phyloP scores from a whole-genome alignment of 495 filamentous ascomycete species.

The Xylaria venustula region DNA sequence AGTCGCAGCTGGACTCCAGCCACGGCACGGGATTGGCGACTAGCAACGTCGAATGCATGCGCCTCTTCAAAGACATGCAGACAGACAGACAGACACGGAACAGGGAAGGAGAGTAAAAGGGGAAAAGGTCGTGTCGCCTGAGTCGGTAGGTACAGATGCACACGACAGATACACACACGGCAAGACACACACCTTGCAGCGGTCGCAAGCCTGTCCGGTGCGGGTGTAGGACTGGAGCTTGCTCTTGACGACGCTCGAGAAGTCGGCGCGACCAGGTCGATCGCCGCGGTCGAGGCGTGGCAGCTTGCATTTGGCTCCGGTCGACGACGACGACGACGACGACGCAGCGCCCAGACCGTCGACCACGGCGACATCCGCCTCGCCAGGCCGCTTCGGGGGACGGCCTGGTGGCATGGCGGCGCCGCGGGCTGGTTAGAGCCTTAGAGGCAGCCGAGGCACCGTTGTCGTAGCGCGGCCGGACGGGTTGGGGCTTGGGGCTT shows the following conservation, averaged over 20 bases:
- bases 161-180: conserved; percentile 4
- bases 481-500: neutral
- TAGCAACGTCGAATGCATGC: neutral
- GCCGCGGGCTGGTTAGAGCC: conserved; percentile 19
- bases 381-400: conserved; percentile 42
- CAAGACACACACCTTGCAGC: conserved; percentile 77
- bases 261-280: conserved; percentile 50
- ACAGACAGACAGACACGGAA: neutral
- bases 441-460: too few relatives aligned
- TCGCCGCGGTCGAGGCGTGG: conserved; percentile 42
- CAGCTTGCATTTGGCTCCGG: conserved; percentile 43
- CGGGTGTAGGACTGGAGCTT: conserved; percentile 62
- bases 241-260: conserved; percentile 66
- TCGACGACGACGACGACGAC: too few relatives aligned
- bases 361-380: conserved; percentile 26
- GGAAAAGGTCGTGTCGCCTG: too few relatives aligned
- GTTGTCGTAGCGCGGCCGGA: conserved; percentile 3
- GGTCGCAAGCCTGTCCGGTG: conserved; percentile 86
- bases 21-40: neutral
- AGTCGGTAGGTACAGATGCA: neutral
- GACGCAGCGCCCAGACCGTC: conserved; percentile 5
- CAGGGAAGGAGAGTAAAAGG: too few relatives aligned
- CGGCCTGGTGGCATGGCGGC: conserved; percentile 36
- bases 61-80: neutral
- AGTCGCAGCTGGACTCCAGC: neutral